A percentile compares a stretch with the other conserved stretches of the same genome.
Evolutionary conservation across 495 filamentous ascomycete species (phyloP).

Genomic region (Xylaria telfairii): DNA sequence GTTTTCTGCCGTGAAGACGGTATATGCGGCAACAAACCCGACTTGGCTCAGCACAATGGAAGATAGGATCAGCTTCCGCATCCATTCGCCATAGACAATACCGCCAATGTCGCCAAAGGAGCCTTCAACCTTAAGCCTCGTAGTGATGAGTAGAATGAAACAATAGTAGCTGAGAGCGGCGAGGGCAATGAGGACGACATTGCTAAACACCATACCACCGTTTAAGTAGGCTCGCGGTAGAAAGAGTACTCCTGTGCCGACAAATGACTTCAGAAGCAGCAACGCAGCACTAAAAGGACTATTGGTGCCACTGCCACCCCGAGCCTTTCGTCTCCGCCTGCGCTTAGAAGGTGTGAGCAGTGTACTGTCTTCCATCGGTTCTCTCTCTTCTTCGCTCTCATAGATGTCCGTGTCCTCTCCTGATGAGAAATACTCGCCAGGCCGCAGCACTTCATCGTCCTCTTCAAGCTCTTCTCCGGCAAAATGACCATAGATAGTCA

Average conservation of each 20-base stretch:
- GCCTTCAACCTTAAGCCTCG: conserved; percentile 79
- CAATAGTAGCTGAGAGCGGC: conserved; percentile 91
- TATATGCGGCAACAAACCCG: conserved; percentile 96
- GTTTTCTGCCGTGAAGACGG: conserved; percentile 96
- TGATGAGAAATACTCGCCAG: conserved; percentile 84
- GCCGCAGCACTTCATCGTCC: conserved; percentile 84
- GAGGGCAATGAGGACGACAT: conserved; percentile 82
- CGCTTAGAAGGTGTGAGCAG: conserved; percentile 75
- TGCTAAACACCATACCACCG: conserved; percentile 97
- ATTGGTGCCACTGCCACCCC: conserved; percentile 72
- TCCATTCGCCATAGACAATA: conserved; percentile 85
- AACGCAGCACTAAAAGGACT: conserved; percentile 75
- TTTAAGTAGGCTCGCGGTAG: conserved; percentile 90
- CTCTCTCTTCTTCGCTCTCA: conserved; percentile 67
- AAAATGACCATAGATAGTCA: conserved; percentile 95
- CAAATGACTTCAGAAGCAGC: conserved; percentile 92
- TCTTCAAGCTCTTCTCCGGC: conserved; percentile 95
- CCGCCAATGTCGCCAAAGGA: conserved; percentile 98
- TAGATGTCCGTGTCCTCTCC: conserved; percentile 62
- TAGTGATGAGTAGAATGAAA: conserved; percentile 90
- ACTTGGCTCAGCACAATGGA: conserved; percentile 95
- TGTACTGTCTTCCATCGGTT: conserved; percentile 81
- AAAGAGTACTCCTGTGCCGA: conserved; percentile 97
- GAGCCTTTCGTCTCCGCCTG: conserved; percentile 73
- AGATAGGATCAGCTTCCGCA: conserved; percentile 83